Conservation (phyloP, 805 yeast species). For the Candida sithepensis region DNA sequence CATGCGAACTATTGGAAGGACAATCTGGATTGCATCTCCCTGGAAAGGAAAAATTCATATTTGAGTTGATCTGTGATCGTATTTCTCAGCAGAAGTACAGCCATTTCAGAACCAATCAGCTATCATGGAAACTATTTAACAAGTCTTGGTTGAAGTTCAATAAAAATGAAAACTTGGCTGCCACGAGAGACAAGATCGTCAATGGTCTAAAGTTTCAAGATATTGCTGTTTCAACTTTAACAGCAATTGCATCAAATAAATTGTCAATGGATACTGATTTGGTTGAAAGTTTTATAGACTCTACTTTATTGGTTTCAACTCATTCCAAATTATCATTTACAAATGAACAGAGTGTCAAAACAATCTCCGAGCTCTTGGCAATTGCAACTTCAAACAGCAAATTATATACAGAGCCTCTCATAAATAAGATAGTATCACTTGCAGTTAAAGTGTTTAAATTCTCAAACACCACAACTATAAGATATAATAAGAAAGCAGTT, state of each 20-base stretch:
- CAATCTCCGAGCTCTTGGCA: constrained; percentile 14
- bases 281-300: constrained; percentile 17
- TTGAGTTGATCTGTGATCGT: constrained; percentile 60
- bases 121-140: constrained; percentile 51
- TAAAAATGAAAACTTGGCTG: constrained; percentile 17
- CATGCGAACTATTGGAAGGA: constrained; percentile 32
- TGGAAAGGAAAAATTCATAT: constrained; percentile 47
- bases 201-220: constrained; percentile 42
- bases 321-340: constrained; percentile 15
- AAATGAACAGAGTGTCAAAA: constrained; percentile 25
- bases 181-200: constrained; percentile 37
- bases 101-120: constrained; percentile 38
- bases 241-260: constrained; percentile 13
- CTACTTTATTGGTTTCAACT: constrained; percentile 15
- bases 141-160: constrained; percentile 24
- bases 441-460: constrained; percentile 18
- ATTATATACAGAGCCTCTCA: constrained; percentile 1
- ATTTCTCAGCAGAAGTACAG: constrained; percentile 45
- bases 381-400: constrained; percentile 1
- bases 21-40: constrained; percentile 45
- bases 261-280: constrained; percentile 21
- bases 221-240: constrained; percentile 25
- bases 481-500: constrained; percentile 25
- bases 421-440: constrained; percentile 3
- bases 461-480: constrained; percentile 20